Conservation (phyloP, 768 basidiomycete genomes). For the Tephrocybe rancida region DNA sequence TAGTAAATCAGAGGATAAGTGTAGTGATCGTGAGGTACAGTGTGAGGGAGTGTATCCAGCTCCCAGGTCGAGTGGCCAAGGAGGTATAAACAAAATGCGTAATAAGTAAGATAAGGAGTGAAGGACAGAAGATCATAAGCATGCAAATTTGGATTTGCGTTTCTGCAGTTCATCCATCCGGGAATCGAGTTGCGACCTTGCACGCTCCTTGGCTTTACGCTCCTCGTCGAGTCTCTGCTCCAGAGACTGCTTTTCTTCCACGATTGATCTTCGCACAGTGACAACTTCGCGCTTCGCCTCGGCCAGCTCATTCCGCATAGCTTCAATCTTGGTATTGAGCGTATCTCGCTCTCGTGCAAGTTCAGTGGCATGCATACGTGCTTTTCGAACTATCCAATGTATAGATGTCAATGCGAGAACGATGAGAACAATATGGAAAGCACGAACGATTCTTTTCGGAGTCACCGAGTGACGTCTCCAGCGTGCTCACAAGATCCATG, state of each 20-base stretch:
- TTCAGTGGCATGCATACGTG: slow-evolving; percentile 92
- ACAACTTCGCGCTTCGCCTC: slow-evolving; percentile 83
- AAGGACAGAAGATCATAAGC: slow-evolving; percentile 55
- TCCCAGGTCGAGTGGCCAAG: slow-evolving; percentile 15
- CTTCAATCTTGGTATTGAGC: slow-evolving; percentile 63
- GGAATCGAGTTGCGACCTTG: slow-evolving; percentile 81
- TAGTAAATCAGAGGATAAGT: slow-evolving; percentile 28
- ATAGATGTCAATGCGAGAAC: slow-evolving; percentile 6
- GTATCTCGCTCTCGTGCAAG: slow-evolving; percentile 84
- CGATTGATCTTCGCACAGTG: slow-evolving; percentile 74
- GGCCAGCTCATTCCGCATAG: slow-evolving; percentile 70
- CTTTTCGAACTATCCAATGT: slow-evolving; percentile 73
- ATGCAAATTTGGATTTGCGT: slow-evolving; percentile 92
- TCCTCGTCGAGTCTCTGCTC: slow-evolving; percentile 87
- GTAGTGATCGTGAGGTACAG: slow-evolving; percentile 28
- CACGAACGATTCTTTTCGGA: slow-evolving; percentile 90
- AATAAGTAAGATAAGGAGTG: slow-evolving; percentile 11
- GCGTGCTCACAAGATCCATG: slow-evolving; percentile 83
- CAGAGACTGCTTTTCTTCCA: slow-evolving; percentile 86
- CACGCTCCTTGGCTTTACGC: slow-evolving; percentile 86
- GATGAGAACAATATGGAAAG: slow-evolving; percentile 2
- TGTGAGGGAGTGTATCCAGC: slow-evolving; percentile 20
- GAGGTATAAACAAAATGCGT: slow-evolving; percentile 15
- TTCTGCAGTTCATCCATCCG: slow-evolving; percentile 85
- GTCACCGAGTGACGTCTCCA: slow-evolving; percentile 86